Base-by-base conservation (phyloP, 1,139 yeast genomes). In the Suhomyces coccinellae region DNA sequence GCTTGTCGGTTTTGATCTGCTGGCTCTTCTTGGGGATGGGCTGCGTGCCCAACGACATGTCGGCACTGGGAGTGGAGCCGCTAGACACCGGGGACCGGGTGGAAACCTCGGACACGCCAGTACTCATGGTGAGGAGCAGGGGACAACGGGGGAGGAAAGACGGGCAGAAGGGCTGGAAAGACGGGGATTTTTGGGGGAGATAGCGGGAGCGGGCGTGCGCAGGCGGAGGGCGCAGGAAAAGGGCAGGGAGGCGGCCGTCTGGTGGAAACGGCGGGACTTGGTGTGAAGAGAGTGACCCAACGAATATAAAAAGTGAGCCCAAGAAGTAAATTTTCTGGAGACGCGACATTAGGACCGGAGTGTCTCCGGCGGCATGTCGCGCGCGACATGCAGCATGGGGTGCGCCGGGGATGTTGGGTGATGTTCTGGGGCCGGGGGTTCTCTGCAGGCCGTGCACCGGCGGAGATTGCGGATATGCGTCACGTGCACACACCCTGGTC, bases 21-120 rank as follows among this genome's bases (percentile, higher is more conserved):
- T 88, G 84, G 9, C 95, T 85, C 60, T 89, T 89, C 56, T 87
- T 85, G 29, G 97, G 97, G 38, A 89, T 88, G 12, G 95, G 96
- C 62, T 83, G 85, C 30, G 72, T 66, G 31, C 53, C 46, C 6
- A 32, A 6, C n/a, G 45, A 33, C 20, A 36, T 24, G 33, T 43
- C 43, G n/a, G 47, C 36, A 3, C 43, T 35, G 1, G 49, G 49
- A 12, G 46, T 46, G 24, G 46, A 43, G 3, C 38, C 44, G 20
- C 16, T 20, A 22, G 49, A 46, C 10, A 26, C 39, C 6, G 48
- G 48, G 15, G 45, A 41, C 38, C 36, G 39, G 34, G 36, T 38
- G 30, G 38, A 37, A 27, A 30, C 36, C 29, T 41, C 48, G 36
- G 43, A 41, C 13, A 30, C 36, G 13, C 38, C 38, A 20, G 38